A percentile compares a stretch with the other conserved stretches of the same genome.
These are phyloP conservation scores for Schizosaccharomyces pombe DNA, from an alignment of 805 yeast species.

Conservation along the genomic window DNA sequence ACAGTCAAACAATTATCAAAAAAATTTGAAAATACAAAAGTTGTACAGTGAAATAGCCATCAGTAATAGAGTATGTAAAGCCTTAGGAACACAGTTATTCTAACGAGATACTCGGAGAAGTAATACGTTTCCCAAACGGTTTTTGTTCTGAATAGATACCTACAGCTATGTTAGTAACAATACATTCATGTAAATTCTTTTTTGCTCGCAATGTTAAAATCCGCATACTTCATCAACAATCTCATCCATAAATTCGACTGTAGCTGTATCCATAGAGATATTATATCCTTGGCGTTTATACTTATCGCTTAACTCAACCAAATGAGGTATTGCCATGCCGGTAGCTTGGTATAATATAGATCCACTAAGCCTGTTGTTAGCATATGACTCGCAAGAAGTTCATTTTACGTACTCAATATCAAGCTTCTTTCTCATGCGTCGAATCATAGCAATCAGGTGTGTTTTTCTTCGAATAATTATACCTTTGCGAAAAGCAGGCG, in stretches of 20 bases:
- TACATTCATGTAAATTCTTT: too few species aligned
- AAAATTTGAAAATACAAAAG: too few species aligned
- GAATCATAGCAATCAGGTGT: neutral
- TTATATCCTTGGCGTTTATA: neutral
- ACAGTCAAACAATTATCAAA: too few species aligned
- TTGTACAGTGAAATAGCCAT: too few species aligned
- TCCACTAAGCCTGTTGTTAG: neutral
- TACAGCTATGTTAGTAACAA: neutral
- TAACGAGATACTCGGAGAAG: neutral
- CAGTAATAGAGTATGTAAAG: too few species aligned
- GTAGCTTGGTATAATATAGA: neutral
- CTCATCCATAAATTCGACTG: neutral
- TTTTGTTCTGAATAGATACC: neutral
- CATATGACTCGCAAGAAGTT: neutral
- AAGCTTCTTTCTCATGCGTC: neutral
- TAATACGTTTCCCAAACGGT: neutral
- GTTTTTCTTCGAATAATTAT: neutral
- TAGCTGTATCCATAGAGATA: neutral
- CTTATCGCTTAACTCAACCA: neutral
- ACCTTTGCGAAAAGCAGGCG: neutral
- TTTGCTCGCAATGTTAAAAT: neutral
- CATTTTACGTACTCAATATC: neutral
- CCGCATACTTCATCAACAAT: neutral
- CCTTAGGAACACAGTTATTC: neutral
- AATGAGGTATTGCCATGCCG: slow-evolving; percentile 1